Conservation (phyloP, 352 stramenopile species). For the Phytopythium oedochilum region DNA sequence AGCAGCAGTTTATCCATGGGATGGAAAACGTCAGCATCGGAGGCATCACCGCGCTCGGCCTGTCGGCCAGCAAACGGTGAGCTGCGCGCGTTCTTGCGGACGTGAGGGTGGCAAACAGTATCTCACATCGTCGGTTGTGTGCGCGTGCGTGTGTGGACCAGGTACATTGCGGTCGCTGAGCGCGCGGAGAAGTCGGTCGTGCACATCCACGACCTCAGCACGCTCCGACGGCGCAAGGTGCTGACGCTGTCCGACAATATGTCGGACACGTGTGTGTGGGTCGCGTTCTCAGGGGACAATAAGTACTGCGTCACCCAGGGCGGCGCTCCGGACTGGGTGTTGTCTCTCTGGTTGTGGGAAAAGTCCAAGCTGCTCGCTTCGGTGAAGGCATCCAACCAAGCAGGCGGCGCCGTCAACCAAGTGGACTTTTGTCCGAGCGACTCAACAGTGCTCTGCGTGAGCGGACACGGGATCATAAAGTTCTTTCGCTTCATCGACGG, state of each 20-base stretch:
- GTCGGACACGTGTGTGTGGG: slow-evolving; percentile 65
- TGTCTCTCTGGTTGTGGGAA: slow-evolving; percentile 91
- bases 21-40: slow-evolving; percentile 60
- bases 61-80: slow-evolving; percentile 72
- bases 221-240: slow-evolving; percentile 82
- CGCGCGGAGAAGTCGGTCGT: slow-evolving; percentile 74
- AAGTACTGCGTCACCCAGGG: slow-evolving; percentile 90
- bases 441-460: slow-evolving; percentile 78
- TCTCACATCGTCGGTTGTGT: too few relatives aligned
- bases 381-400: slow-evolving; percentile 65
- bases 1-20: slow-evolving; percentile 88
- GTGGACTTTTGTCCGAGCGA: slow-evolving; percentile 90
- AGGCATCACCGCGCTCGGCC: slow-evolving; percentile 85
- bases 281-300: slow-evolving; percentile 89
- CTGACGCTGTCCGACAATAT: slow-evolving; percentile 75
- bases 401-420: slow-evolving; percentile 73
- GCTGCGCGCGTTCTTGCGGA: not conserved
- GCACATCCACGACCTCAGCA: slow-evolving; percentile 90
- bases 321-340: slow-evolving; percentile 85
- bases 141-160: slow-evolving; percentile 1
- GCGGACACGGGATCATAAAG: slow-evolving; percentile 85
- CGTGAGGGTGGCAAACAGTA: too few relatives aligned
- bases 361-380: slow-evolving; percentile 87
- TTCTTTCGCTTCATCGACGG: slow-evolving; percentile 88
- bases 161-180: slow-evolving; percentile 88